These are phyloP conservation scores for Cladosporium sp. DNA, from an alignment of 2,329 filamentous ascomycete genomes.

Conservation along the genomic window DNA sequence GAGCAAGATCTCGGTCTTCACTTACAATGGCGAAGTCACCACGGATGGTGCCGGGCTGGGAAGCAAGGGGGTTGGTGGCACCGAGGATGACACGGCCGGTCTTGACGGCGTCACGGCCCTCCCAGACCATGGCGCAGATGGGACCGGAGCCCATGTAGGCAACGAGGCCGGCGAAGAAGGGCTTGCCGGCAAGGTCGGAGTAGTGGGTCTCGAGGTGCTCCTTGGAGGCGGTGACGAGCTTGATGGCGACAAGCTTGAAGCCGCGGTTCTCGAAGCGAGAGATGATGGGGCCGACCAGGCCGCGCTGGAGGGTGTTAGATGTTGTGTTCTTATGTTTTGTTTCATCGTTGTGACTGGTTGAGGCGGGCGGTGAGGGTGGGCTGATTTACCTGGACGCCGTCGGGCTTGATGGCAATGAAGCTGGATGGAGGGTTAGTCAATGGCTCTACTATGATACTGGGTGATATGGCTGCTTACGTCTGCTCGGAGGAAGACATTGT, in stretches of 20 bases:
- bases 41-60: slow-evolving; percentile 95
- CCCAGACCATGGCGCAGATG: slow-evolving; percentile 99
- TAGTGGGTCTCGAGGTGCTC: slow-evolving; percentile 99
- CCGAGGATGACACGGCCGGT: slow-evolving; percentile 94
- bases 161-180: slow-evolving; percentile 94
- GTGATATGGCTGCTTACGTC: slow-evolving; percentile 60
- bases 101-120: slow-evolving; percentile 98
- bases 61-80: slow-evolving; percentile 97
- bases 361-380: background rate
- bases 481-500: slow-evolving; percentile 65
- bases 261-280: slow-evolving; percentile 95
- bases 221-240: slow-evolving; percentile 83
- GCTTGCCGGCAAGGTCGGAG: slow-evolving; percentile 84
- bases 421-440: slow-evolving; percentile 44
- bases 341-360: background rate
- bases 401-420: slow-evolving; percentile 99
- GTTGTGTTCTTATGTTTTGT: background rate
- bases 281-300: slow-evolving; percentile 97
- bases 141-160: slow-evolving; percentile 96
- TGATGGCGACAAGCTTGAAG: slow-evolving; percentile 98
- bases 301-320: slow-evolving; percentile 60
- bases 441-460: background rate
- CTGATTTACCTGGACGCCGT: slow-evolving; percentile 86
- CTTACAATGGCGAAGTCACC: slow-evolving; percentile 76
- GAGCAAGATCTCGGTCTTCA: background rate